Conservation (phyloP, 306 rosid genomes). For the Glycyrrhiza uralensis region DNA sequence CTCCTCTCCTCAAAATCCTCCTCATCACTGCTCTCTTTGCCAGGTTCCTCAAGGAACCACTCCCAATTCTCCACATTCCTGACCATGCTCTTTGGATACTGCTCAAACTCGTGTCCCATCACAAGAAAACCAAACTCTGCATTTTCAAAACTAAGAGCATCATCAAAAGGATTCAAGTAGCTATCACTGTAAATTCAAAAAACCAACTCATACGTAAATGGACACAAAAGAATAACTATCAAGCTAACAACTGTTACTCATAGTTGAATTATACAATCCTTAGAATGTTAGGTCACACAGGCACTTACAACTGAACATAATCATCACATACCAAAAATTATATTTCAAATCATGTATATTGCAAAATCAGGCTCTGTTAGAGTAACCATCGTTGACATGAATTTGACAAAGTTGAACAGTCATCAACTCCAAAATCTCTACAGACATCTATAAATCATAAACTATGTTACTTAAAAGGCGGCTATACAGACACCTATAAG, state of each 20-base stretch:
- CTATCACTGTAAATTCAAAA: background rate
- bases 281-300: background rate
- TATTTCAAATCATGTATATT: background rate
- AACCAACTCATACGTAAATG: background rate
- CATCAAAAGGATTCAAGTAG: conserved; percentile 1
- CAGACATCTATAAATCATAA: background rate
- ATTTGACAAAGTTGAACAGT: background rate
- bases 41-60: conserved; percentile 75
- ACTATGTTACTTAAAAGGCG: background rate
- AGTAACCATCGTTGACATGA: background rate
- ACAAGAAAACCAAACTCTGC: conserved; percentile 83
- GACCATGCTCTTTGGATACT: conserved; percentile 59
- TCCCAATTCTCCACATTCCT: conserved; percentile 57
- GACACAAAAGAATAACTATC: background rate
- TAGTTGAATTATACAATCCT: background rate
- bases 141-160: conserved; percentile 15
- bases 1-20: conserved; percentile 35
- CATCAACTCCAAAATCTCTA: background rate
- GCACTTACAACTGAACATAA: background rate
- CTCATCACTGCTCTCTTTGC: conserved; percentile 43
- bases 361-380: background rate
- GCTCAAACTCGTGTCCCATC: conserved; percentile 77
- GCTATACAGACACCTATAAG: background rate
- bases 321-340: background rate
- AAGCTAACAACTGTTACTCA: background rate